Percentiles rank a stretch among this genome's conserved stretches.
Conservation (phyloP, 2,329 filamentous ascomycete species). For the Aspergillus awamori region DNA sequence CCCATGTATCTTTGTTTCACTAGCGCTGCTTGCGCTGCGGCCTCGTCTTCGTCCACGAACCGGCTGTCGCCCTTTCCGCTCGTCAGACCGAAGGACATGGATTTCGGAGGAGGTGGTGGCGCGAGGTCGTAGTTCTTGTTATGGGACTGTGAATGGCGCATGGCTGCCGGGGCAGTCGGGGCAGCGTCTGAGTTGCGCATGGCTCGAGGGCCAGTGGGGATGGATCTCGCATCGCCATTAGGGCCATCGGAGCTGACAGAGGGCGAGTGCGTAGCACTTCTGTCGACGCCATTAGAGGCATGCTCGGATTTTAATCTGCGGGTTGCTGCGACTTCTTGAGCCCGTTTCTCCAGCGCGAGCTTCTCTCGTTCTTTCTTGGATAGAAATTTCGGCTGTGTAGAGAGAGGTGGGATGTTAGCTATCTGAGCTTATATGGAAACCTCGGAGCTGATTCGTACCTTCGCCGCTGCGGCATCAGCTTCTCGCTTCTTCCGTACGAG, state of each 20-base stretch:
- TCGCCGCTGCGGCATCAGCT: constrained; percentile 78
- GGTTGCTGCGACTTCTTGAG: constrained; percentile 70
- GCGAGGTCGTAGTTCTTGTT: constrained; percentile 57
- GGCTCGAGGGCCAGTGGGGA: constrained; percentile 73
- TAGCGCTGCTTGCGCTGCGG: constrained; percentile 69
- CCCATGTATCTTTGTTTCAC: constrained; percentile 87
- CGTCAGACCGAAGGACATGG: constrained; percentile 8
- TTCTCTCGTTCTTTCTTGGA: constrained; percentile 81
- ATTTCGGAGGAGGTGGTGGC: constrained; percentile 50
- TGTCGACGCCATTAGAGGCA: constrained; percentile 28
- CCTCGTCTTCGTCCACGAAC: constrained; percentile 58
- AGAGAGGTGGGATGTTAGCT: constrained; percentile 20
- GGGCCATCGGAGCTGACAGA: constrained; percentile 21
- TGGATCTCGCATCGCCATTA: constrained; percentile 35
- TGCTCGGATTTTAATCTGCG: constrained; percentile 52
- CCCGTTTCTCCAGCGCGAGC: constrained; percentile 74
- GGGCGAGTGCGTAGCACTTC: constrained; percentile 27
- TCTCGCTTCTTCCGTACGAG: constrained; percentile 83
- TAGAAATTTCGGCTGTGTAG: constrained; percentile 72
- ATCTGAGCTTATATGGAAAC: neutral
- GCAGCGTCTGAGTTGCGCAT: constrained; percentile 52
- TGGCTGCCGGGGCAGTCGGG: constrained; percentile 62
- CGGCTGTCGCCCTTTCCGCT: constrained; percentile 14
- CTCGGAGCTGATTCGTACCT: constrained; percentile 51
- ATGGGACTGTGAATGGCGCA: constrained; percentile 38